A percentile compares a stretch with the other conserved stretches of the same genome.
Conservation (phyloP, 2,329 filamentous ascomycete genomes). For the Colletotrichum higginsianum region DNA sequence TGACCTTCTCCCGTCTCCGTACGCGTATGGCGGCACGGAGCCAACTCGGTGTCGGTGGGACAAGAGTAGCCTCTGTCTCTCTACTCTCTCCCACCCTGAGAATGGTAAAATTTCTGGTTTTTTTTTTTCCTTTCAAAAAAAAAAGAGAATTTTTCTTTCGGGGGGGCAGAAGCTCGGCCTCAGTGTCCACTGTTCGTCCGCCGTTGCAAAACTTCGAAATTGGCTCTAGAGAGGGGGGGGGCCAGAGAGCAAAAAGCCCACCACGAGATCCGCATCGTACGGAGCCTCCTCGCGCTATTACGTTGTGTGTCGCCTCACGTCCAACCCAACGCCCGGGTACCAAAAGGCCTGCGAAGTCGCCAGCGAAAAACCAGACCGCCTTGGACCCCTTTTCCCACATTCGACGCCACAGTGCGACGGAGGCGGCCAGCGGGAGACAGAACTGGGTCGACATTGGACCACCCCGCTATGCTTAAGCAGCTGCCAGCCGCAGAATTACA, state of each 20-base stretch:
- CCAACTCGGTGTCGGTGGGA: too few species aligned
- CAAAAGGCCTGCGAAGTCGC: too few species aligned
- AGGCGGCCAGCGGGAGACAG: constrained; percentile 5
- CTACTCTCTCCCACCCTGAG: too few species aligned
- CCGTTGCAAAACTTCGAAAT: constrained; percentile 21
- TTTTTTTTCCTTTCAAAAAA: neutral
- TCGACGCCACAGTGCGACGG: constrained; percentile 37
- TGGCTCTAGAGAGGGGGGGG: constrained; percentile 8
- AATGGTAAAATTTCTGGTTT: too few species aligned
- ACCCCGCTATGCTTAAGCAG: constrained; percentile 27
- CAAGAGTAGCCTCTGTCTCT: too few species aligned
- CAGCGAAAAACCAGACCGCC: constrained; percentile 17
- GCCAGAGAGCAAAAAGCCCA: constrained; percentile 7
- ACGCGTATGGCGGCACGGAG: too few species aligned
- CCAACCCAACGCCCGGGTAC: neutral
- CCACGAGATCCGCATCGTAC: constrained; percentile 30
- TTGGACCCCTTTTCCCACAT: neutral
- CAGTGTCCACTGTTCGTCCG: constrained; percentile 16
- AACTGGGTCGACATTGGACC: neutral
- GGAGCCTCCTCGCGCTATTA: constrained; percentile 35
- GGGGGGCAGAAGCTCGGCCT: neutral
- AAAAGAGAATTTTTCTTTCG: neutral
- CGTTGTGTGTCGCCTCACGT: constrained; percentile 25
- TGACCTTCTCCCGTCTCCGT: too few species aligned
- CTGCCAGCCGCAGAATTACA: constrained; percentile 34